Evolutionary conservation across 768 basidiomycete species (phyloP), one percentile per base, ranked within the genome.

Genomic region (Phanerodontia chrysosporium): DNA sequence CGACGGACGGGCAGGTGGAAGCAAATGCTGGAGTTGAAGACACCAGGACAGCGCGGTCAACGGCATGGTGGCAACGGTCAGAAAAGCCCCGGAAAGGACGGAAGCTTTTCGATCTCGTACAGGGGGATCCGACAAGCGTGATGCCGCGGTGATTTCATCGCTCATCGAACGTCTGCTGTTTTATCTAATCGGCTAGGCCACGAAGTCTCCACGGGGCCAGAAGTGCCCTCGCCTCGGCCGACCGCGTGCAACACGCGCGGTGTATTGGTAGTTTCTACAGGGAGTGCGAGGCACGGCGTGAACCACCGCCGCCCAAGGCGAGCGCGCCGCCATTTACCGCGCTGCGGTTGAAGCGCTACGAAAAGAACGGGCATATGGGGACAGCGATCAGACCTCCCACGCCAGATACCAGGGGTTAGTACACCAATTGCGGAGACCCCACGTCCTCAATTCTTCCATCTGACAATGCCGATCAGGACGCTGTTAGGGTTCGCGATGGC

Each of bases 371-470:
- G 39, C 8, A 18, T 8, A 10, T 8, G 39, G 18, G 39, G 30
- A n/a, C 29, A 16, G 30, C n/a, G n/a, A 28, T 21, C 29, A 22
- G 4, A 51, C 52, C 24, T n/a, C 39, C 52, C 36, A 39, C 52
- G 52, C 52, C 52, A 42, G 2, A 27, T 53, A 24, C 52, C 52
- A 53, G 52, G 52, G 22, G n/a, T 25, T 21, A n/a, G 36, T 42
- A 53, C 36, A 28, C 39, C 18, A 10, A 42, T 42, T 42, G 32
- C 35, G 36, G 52, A n/a, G 8, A 32, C 22, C 32, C 52, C 35
- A 39, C 52, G 52, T 53, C 24, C 27, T 53, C 58, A 69, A 49
- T 69, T 67, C 61, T 69, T 69, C 68, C 68, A 69, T 56, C 68
- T 65, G 51, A 28, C 18, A 18, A 18, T 18, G 18, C 8, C 18